Evolutionary conservation across 495 filamentous ascomycete genomes (phyloP).

Genomic region (Penicillium cosmopolitanum): DNA sequence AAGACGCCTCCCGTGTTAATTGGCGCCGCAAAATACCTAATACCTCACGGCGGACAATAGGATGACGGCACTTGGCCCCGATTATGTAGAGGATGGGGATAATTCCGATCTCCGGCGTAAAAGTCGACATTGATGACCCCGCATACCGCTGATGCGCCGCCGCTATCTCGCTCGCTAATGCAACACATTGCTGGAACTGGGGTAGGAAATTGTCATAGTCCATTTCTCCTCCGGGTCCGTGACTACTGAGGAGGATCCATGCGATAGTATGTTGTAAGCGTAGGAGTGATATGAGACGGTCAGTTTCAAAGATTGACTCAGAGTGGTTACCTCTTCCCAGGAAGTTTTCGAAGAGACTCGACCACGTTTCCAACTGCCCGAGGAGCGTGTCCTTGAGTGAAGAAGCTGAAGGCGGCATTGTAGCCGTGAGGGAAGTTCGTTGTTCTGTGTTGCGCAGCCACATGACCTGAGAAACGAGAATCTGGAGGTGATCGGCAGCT

Average conservation of each 20-base stretch:
- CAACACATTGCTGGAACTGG: background rate
- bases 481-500: background rate
- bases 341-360: background rate
- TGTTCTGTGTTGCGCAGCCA: background rate
- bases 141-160: background rate
- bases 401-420: background rate
- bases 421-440: background rate
- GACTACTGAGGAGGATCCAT: constrained; percentile 29
- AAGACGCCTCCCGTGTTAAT: background rate
- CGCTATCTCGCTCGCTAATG: background rate
- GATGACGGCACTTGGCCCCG: background rate
- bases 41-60: background rate
- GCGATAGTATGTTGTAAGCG: constrained; percentile 29
- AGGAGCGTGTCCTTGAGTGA: background rate
- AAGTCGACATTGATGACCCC: background rate
- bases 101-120: background rate
- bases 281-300: background rate
- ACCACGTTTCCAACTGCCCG: background rate
- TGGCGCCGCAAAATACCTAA: background rate
- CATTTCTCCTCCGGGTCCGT: constrained; percentile 7
- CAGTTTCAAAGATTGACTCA: background rate
- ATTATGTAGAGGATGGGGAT: background rate
- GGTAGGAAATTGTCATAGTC: background rate
- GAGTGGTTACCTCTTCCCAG: background rate
- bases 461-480: background rate